These are phyloP conservation scores for Candida rishiriensis DNA, from an alignment of 805 yeast genomes.

Conservation along the genomic window DNA sequence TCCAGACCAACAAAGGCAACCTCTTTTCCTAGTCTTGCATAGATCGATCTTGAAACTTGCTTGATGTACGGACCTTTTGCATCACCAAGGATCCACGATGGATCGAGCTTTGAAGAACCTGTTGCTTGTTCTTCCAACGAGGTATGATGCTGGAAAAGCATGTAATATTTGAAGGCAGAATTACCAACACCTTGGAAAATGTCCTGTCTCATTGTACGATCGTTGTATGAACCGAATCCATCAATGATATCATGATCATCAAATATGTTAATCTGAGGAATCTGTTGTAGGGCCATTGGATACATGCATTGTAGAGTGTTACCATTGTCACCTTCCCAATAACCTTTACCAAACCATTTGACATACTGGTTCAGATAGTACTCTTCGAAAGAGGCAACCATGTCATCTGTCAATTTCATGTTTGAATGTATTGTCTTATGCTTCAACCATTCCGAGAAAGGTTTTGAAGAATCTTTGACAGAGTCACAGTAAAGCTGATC, in stretches of 20 bases:
- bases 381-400: conserved; percentile 50
- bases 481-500: conserved; percentile 92
- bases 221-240: conserved; percentile 88
- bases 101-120: conserved; percentile 31
- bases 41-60: conserved; percentile 62
- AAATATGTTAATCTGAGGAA: conserved; percentile 80
- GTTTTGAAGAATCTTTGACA: conserved; percentile 53
- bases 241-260: conserved; percentile 98
- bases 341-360: conserved; percentile 88
- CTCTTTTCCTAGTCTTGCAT: conserved; percentile 68
- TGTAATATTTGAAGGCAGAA: conserved; percentile 77
- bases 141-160: conserved; percentile 88
- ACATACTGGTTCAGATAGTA: conserved; percentile 73
- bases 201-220: conserved; percentile 65
- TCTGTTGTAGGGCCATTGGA: conserved; percentile 73
- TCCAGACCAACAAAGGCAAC: conserved; percentile 77
- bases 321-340: conserved; percentile 69
- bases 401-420: conserved; percentile 40
- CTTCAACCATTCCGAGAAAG: conserved; percentile 59
- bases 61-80: conserved; percentile 64
- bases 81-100: conserved; percentile 64
- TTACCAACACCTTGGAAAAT: conserved; percentile 71
- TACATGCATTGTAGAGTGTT: conserved; percentile 61
- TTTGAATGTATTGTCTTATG: conserved; percentile 44
- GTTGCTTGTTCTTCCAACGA: conserved; percentile 38